phyloP scores from a whole-genome alignment of 2,329 filamentous ascomycete species.

The Arthrobotrys entomopaga region DNA sequence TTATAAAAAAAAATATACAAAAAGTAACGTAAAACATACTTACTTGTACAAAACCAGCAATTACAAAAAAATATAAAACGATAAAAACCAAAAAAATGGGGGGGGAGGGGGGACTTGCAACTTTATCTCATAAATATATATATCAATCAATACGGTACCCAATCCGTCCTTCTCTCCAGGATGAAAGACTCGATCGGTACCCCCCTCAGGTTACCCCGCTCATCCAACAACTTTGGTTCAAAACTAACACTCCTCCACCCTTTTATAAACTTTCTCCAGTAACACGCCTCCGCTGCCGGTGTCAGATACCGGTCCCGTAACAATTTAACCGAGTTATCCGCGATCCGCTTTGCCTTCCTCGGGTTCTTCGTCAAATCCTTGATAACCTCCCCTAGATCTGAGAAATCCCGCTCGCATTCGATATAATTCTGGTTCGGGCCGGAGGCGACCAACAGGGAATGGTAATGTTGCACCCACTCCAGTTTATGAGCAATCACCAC shows the following conservation, averaged over 20 bases:
- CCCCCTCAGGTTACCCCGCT: constrained; percentile 57
- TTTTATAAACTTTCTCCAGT: constrained; percentile 66
- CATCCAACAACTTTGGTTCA: constrained; percentile 60
- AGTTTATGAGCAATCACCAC: constrained; percentile 66
- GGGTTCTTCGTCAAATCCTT: constrained; percentile 64
- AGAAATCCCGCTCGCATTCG: constrained; percentile 64
- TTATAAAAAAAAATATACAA: too few relatives aligned
- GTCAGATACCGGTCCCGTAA: constrained; percentile 66
- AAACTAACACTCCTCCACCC: constrained; percentile 62
- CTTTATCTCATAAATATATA: neutral
- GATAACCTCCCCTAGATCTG: constrained; percentile 61
- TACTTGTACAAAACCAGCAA: too few relatives aligned
- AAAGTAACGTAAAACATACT: too few relatives aligned
- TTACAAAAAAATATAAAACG: too few relatives aligned
- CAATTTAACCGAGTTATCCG: constrained; percentile 59
- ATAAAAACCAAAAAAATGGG: too few relatives aligned
- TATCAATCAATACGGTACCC: constrained; percentile 20
- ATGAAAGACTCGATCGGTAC: constrained; percentile 43
- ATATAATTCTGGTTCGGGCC: constrained; percentile 67
- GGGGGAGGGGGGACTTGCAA: too few relatives aligned
- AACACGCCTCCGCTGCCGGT: constrained; percentile 68
- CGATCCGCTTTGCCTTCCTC: constrained; percentile 65
- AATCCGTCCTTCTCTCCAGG: constrained; percentile 40
- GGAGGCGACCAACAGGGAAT: constrained; percentile 63
- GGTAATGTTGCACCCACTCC: constrained; percentile 66